Evolutionary conservation across 2,329 filamentous ascomycete genomes (phyloP), one percentile per base, ranked within the genome.

Genomic region (Monilinia fructigena): DNA sequence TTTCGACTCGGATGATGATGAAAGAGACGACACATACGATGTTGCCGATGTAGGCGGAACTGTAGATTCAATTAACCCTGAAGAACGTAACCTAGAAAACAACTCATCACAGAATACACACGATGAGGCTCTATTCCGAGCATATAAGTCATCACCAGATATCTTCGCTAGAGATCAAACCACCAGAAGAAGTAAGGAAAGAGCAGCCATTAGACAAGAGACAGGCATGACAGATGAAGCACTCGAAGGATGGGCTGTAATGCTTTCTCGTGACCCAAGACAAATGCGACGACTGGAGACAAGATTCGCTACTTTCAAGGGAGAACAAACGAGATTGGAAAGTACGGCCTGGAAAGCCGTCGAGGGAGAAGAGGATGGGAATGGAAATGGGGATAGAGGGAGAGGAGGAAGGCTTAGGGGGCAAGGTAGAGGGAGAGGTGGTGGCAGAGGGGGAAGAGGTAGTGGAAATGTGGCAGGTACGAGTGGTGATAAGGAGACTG

Each of bases 11-110:
- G 94, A 98, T 73, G 95, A 98, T 71, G 95, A 99, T 76, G 95
- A 99, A 79, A 86, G 93, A 47, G 95, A 99, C 77, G 95, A 99
- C 76, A 98, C 94, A 0, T 99, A 99, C 75, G 95, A 99, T 73
- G 87, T 89, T 1, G 92, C 88, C 60, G 95, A 98, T 74, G 92
- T 98, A 2, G 95, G 95, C 47, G 93, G 94, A 28, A 91, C 91
- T 0, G 88, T 97, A 3, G 93, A 97, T 72, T 82, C 83, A 23
- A 81, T 80, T 1, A 79, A 85, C 7, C 82, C 86, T n/a, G 82
- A 84, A 47, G 74, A 75, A 55, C 72, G 71, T 48, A 69, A 71
- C 3, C 85, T 86, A 62, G 82, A 85, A 67, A 78, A 78, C 0
- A 81, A 83, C 45, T 68, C 69, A 40, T 50, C 66, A 11, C 61